Base-by-base conservation (phyloP, 208 protist species). In the Wallacemonas collosoma region DNA sequence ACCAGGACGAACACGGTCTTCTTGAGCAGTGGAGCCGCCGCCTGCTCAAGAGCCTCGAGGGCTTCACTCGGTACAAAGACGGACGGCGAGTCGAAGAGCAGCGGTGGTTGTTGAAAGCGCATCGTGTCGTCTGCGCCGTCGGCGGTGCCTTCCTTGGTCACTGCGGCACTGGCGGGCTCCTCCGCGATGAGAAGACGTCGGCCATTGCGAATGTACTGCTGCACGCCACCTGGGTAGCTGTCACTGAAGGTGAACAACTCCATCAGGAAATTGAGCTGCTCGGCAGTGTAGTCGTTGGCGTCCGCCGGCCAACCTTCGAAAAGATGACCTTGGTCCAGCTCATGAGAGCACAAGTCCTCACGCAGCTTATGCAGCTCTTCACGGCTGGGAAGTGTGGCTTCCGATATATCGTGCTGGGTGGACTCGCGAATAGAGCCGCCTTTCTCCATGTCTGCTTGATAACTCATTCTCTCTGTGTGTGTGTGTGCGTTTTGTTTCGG, bases 1-100 rank as follows among this genome's bases (percentile, higher is more conserved):
- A 98, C 93, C 5, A 98, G 73, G 15, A 98, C 95, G 73, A 98
- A 98, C 12, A 86, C 89, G 12, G 80, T 83, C 56, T 80, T 68
- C 57, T 79, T 71, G 55, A 93, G 72, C 57, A 86, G 62, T 40
- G 36, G 60, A 11, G 65, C 45, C 9, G 89, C 90, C 3, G 53
- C 53, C 43, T 1, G 17, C 79, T 98, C 93, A 38, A 91, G 54
- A 48, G 56, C 60, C 36, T 64, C 26, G 43, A 95, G 84, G 44
- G 81, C 82, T 35, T 84, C 66, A 41, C 67, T 78, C 40, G 39
- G 69, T 8, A 54, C 45, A 53, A 94, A 79, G 35, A 90, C 72
- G 14, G 79, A 75, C 38, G 94, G 94, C 5, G 72, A 68, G 9
- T 87, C 72, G 43, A 95, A 90, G n/a, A 86, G 45, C 11, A 94